A percentile compares a stretch with the other conserved stretches of the same genome.
phyloP scores from a whole-genome alignment of 768 basidiomycete species.

The Boletus speciosus region DNA sequence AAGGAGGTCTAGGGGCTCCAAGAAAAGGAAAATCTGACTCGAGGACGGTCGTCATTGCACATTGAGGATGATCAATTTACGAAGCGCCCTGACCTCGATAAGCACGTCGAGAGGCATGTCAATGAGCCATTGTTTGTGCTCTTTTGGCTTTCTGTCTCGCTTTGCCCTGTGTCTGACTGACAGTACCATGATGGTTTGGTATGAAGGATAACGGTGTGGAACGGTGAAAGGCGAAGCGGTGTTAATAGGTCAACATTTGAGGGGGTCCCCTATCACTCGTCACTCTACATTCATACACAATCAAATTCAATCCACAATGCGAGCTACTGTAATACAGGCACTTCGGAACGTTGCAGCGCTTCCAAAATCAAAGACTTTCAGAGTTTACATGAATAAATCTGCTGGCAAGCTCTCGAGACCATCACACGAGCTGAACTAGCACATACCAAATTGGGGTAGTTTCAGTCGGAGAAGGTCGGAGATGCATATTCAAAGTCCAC shows the following conservation, averaged over 20 bases:
- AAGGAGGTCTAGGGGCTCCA: conserved; percentile 33
- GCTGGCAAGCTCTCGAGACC: too few species aligned
- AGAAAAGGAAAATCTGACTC: conserved; percentile 21
- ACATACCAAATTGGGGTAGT: too few species aligned
- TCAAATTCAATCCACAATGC: not conserved
- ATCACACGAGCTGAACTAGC: too few species aligned
- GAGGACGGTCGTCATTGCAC: not conserved
- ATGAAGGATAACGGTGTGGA: too few species aligned
- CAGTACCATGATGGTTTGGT: conserved; percentile 3
- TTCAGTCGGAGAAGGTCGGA: too few species aligned
- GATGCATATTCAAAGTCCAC: too few species aligned
- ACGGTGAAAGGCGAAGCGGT: not conserved
- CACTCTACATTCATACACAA: not conserved
- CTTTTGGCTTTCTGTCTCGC: not conserved
- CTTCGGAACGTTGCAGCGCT: too few species aligned
- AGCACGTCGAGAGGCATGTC: conserved; percentile 14
- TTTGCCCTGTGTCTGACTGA: not conserved
- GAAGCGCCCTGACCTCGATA: conserved; percentile 7
- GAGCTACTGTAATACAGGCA: too few species aligned
- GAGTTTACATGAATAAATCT: too few species aligned
- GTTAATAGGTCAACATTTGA: not conserved
- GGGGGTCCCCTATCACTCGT: not conserved
- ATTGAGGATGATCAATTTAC: not conserved
- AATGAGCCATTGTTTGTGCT: not conserved
- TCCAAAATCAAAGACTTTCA: too few species aligned